Evolutionary conservation across 140 eudicot species (phyloP), one percentile per base, ranked within the genome.

Genomic region (Ambrosia hybrid): DNA sequence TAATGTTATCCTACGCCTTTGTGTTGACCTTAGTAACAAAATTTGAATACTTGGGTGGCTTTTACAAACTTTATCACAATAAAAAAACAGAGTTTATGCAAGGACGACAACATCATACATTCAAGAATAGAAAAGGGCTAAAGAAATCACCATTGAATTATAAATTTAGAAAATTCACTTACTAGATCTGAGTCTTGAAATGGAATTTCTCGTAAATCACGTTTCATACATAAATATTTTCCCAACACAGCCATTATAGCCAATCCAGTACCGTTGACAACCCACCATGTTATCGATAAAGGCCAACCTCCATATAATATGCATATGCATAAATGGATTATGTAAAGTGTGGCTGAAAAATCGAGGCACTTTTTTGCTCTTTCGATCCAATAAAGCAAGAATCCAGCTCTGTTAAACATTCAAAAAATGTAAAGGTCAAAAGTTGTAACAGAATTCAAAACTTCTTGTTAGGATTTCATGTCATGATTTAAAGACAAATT

Each of bases 301-400:
- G 99, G 97, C 97, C 96, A 91, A 17, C 97, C 99, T 79, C 97
- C 99, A 85, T 95, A 91, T 30, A 82, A 41, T 66, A 85, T 71
- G 86, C 96, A 95, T 77, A 91, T 85, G 78, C 86, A 66, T 70
- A 95, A 85, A 80, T 95, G 97, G 71, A 91, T 80, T 67, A 95
- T 86, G 76, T 91, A 95, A 68, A 95, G 59, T 5, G 96, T 91
- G 38, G 97, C 97, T 15, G 97, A 70, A 77, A 91, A 95, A 79
- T 95, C 99, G 38, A 95, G 71, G 84, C 97, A 95, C 84, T 86
- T 95, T 76, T 86, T 95, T 57, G 96, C 90, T 85, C 99, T 86
- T 87, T 95, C 97, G 72, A 95, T 78, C 70, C 84, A 21, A 84
- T 86, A 95, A 15, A 91, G 85, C 80, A 91, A 80, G 77, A 81